These are phyloP conservation scores for Drechslerella stenobrocha DNA, from an alignment of 2,329 filamentous ascomycete species.

Conservation along the genomic window DNA sequence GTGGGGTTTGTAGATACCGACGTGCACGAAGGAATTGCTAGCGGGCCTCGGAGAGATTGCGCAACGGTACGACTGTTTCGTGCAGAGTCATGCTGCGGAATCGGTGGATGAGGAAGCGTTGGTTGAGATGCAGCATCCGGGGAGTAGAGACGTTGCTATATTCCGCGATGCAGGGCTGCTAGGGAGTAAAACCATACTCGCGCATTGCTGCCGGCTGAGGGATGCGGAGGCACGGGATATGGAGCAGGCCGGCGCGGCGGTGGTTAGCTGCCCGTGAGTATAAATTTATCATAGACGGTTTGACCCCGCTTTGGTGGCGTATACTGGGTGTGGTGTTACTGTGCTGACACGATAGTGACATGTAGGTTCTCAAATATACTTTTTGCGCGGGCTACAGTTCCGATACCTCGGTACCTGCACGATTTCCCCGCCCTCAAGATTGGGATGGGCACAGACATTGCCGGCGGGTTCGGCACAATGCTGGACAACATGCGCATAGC, in stretches of 20 bases:
- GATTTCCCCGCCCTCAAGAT: constrained; percentile 49
- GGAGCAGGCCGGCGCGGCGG: constrained; percentile 37
- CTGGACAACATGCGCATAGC: constrained; percentile 50
- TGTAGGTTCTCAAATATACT: constrained; percentile 51
- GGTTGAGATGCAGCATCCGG: constrained; percentile 49
- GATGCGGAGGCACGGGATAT: constrained; percentile 61
- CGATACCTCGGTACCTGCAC: constrained; percentile 47
- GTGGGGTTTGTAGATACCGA: constrained; percentile 49
- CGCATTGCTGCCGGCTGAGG: constrained; percentile 68
- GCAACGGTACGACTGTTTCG: constrained; percentile 55
- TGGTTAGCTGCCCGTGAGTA: constrained; percentile 52
- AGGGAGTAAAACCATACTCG: constrained; percentile 63
- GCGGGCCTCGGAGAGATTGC: constrained; percentile 63
- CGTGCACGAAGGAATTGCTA: constrained; percentile 63
- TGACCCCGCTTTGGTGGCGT: too few relatives aligned
- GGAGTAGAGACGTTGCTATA: constrained; percentile 50
- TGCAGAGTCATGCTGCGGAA: constrained; percentile 52
- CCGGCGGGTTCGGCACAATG: constrained; percentile 50
- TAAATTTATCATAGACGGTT: too few relatives aligned
- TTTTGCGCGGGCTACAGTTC: constrained; percentile 51
- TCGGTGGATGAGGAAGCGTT: constrained; percentile 49
- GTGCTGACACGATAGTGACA: not conserved
- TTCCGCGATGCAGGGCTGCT: constrained; percentile 57
- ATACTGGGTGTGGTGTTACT: not conserved
- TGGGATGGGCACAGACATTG: constrained; percentile 51